Percentiles rank a stretch among this genome's conserved stretches.
Conservation (phyloP, 2,329 filamentous ascomycete species). For the Fusarium burgessii region DNA sequence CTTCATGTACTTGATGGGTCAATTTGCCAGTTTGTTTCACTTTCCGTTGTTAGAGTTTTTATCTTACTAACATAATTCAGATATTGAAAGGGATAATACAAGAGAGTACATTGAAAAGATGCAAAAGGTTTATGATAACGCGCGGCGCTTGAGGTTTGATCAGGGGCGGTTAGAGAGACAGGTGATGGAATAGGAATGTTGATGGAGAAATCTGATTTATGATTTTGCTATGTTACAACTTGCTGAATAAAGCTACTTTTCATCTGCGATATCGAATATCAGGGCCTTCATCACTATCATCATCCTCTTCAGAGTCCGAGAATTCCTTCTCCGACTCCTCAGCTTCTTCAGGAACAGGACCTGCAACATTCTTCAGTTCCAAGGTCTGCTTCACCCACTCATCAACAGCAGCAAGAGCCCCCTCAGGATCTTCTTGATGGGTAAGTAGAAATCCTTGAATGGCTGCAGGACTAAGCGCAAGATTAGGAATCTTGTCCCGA, state of each 20-base stretch:
- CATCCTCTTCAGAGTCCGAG: not conserved
- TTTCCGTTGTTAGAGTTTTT: no score
- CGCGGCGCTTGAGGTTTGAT: no score
- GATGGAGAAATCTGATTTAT: not conserved
- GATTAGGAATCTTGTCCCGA: constrained; percentile 2
- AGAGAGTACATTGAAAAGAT: no score
- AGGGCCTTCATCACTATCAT: not conserved
- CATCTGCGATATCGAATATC: not conserved
- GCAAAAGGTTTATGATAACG: not conserved
- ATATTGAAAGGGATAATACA: no score
- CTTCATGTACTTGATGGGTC: no score
- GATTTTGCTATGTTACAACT: not conserved
- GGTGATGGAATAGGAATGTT: not conserved
- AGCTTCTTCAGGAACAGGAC: not conserved
- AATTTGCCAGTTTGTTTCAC: no score
- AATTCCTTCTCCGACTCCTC: rapidly evolving
- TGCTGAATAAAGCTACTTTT: not conserved
- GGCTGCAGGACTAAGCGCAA: constrained; percentile 20
- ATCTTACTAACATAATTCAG: no score
- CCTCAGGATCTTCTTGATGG: constrained; percentile 8
- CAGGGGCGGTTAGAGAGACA: not conserved
- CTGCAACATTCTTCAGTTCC: not conserved
- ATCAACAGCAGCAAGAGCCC: constrained; percentile 6
- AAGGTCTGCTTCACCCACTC: not conserved
- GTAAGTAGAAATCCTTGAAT: constrained; percentile 26